Base-by-base conservation (phyloP, 441 rosid species). In the Pelargonium fulgidum region DNA sequence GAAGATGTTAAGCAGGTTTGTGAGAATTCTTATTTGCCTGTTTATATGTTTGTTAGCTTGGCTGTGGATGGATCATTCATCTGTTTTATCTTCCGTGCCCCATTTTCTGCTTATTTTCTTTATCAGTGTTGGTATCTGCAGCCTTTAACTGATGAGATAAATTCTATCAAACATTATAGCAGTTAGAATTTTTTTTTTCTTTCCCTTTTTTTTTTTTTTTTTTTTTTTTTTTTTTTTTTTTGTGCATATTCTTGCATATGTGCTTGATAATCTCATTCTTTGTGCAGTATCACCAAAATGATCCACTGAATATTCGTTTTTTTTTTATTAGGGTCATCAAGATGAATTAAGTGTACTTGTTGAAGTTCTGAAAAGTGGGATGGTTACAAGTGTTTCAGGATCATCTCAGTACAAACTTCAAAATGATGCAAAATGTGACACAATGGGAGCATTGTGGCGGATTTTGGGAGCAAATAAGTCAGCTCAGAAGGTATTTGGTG, bases 381-480 rank as follows among this genome's bases (percentile, higher is more conserved):
- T 96, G 94, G 97, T 91, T 74, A 91, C 95, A 74, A 86, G 98
- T 81, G 82, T 83, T 42, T 81, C 87, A 59, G 99, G 99, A 29
- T 29, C 36, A 74, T 84, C 90, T 84, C 99, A 93, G 68, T 91
- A 91, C 85, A 87, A 78, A 82, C 95, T 96, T 84, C 88, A 82
- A 72, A 83, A 81, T 82, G 93, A 90, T 84, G 97, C 99, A 67
- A 91, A 85, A 85, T 96, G 99, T 79, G 99, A 96, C 80, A 89
- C 87, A 42, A 91, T 96, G 98, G 97, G 99, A 52, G 82, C 98
- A 65, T 79, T 96, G 77, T 96, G 99, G 99, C 98, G 99, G 56
- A 88, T 93, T 77, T 72, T 96, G 76, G 96, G 99, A 64, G 87
- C 80, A 56, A 96, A 93, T 80, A 84, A 73, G 69, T 86, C 93